These are phyloP conservation scores for Ceratocystis colombiana DNA, from an alignment of 2,329 filamentous ascomycete species.

Conservation along the genomic window DNA sequence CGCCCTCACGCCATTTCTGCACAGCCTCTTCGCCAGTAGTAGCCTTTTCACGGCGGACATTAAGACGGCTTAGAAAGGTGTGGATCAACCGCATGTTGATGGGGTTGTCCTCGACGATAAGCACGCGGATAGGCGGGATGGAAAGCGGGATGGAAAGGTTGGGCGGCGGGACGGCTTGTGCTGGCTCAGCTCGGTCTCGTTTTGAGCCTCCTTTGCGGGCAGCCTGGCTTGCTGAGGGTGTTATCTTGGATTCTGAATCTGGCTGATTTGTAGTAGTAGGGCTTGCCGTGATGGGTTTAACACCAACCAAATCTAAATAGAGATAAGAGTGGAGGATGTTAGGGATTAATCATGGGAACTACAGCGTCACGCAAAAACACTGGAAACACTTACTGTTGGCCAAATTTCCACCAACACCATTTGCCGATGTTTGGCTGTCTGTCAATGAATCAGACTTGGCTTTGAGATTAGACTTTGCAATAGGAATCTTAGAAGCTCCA, in stretches of 20 bases:
- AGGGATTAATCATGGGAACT: neutral
- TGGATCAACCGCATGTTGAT: conserved; percentile 92
- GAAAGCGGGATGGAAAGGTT: conserved; percentile 50
- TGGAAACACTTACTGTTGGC: neutral
- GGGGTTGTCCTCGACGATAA: conserved; percentile 97
- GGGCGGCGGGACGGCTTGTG: conserved; percentile 43
- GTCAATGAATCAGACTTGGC: neutral
- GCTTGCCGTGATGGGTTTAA: neutral
- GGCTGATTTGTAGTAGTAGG: neutral
- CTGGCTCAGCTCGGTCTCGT: neutral
- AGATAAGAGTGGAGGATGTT: neutral
- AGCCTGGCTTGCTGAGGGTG: neutral
- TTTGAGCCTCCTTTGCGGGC: neutral
- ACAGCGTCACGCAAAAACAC: neutral
- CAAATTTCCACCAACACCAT: neutral
- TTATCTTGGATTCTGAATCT: conserved; percentile 28
- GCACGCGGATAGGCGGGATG: conserved; percentile 89
- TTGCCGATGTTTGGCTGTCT: neutral
- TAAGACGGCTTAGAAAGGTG: conserved; percentile 89
- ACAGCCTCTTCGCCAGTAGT: conserved; percentile 92
- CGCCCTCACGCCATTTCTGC: conserved; percentile 81
- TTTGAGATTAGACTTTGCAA: neutral
- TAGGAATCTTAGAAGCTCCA: neutral
- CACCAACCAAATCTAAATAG: neutral
- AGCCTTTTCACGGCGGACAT: conserved; percentile 94